Evolutionary conservation across 108 stramenopile species (phyloP), one percentile per base, ranked within the genome.

Genomic region (Pseudonitzschia pungens): DNA sequence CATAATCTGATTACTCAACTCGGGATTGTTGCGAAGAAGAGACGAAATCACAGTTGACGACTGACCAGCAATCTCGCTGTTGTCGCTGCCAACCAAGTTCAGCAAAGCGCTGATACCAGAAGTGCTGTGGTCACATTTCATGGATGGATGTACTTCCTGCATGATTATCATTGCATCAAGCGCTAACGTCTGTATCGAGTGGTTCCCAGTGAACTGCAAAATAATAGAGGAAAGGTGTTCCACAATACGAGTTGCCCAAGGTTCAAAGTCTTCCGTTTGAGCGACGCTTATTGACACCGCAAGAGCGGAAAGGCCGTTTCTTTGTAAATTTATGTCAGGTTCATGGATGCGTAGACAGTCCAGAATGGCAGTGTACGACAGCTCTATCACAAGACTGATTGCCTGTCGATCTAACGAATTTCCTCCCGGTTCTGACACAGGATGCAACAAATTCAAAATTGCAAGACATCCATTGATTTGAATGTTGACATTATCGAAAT

Each of bases 391-490:
- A 26, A 29, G 36, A 28, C 60, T 62, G 20, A 62, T 33, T 33
- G 32, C 32, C 28, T 20, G 60, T 62, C 60, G 32, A 62, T 62
- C 36, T 21, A 36, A 21, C 6, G 32, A 33, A 4, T 8, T 40
- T 3, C 60, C 32, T 12, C 36, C 32, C 11, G 36, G 28, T 21
- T 62, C 60, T 62, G 60, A 62, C 14, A 62, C 29, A 12, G 60
- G 36, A 62, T 33, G 60, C 45, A 75, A 24, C 9, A 75, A 26
- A 67, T 75, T 75, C 36, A 58, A 58, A n/a, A 75, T 66, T 16
- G 68, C 68, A 33, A 26, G 0, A 41, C 66, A 66, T 29, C 68
- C 68, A n/a, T 68, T 45, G 31, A 57, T 44, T 42, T 74, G 73
- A 10, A 65, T 31, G 41, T 33, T 65, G 18, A 36, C 45, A 16